These are phyloP conservation scores for Clonostachys rhizophaga DNA, from an alignment of 2,329 filamentous ascomycete species.

Conservation along the genomic window DNA sequence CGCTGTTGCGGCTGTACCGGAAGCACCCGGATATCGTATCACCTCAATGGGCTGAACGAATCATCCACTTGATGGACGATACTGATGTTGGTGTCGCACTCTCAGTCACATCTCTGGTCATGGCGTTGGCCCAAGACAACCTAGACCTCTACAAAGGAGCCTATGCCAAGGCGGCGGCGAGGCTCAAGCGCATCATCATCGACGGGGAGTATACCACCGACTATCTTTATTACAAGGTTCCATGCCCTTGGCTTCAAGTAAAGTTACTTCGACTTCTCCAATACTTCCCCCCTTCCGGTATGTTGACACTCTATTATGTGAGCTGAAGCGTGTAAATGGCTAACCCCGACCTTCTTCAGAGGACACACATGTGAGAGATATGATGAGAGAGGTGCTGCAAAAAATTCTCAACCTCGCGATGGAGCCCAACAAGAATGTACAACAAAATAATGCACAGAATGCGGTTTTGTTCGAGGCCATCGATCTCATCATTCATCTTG, in stretches of 20 bases:
- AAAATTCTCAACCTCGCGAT: constrained; percentile 87
- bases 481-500: constrained; percentile 95
- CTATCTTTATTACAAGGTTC: constrained; percentile 99
- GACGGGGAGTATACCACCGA: constrained; percentile 86
- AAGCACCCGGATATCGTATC: constrained; percentile 93
- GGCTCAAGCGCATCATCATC: constrained; percentile 84
- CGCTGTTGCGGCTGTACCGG: constrained; percentile 85
- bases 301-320: constrained; percentile 15
- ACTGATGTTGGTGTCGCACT: constrained; percentile 88
- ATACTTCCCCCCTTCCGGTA: constrained; percentile 92
- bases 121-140: constrained; percentile 90
- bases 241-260: constrained; percentile 96
- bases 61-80: constrained; percentile 99
- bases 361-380: constrained; percentile 83
- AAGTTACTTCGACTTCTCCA: constrained; percentile 89
- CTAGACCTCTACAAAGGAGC: constrained; percentile 91
- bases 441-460: constrained; percentile 98
- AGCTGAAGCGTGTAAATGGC: no score
- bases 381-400: constrained; percentile 88
- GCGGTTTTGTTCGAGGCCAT: constrained; percentile 98
- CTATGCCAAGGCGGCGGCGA: constrained; percentile 87
- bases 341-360: constrained; percentile 43
- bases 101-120: constrained; percentile 92
- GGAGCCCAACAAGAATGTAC: constrained; percentile 95
- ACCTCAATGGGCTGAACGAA: constrained; percentile 94